A percentile compares a stretch with the other conserved stretches of the same genome.
These are phyloP conservation scores for Colletotrichum sp. DNA, from an alignment of 2,329 filamentous ascomycete species.

Conservation along the genomic window DNA sequence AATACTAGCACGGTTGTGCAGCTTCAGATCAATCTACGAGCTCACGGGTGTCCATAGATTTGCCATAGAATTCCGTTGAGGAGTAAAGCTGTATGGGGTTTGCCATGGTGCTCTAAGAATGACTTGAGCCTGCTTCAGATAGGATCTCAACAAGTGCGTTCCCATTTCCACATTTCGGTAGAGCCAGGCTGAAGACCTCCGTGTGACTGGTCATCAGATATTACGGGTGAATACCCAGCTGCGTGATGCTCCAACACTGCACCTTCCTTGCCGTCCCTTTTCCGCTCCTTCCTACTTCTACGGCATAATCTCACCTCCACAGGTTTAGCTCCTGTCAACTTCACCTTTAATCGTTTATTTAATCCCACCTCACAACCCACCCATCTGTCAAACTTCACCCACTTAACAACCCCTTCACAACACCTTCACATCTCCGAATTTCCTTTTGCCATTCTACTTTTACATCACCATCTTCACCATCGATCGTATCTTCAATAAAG, in stretches of 20 bases:
- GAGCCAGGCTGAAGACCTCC: not conserved
- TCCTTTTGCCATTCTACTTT: not conserved
- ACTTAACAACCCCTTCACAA: not conserved
- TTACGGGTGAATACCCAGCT: not conserved
- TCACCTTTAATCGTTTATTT: not conserved
- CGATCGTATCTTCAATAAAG: not conserved
- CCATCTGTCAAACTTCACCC: not conserved
- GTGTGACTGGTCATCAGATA: not conserved
- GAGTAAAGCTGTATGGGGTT: not conserved
- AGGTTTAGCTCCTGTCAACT: not conserved
- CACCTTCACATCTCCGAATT: not conserved
- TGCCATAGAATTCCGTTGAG: not conserved
- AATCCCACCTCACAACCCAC: not conserved
- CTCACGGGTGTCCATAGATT: not conserved
- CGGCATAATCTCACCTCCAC: not conserved
- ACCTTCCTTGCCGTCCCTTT: not conserved
- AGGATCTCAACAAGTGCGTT: not conserved
- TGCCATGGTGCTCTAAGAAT: not conserved
- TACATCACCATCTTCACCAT: not conserved
- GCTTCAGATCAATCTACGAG: not conserved
- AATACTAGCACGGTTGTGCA: not conserved
- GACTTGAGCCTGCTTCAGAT: too few relatives aligned
- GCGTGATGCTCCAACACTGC: not conserved
- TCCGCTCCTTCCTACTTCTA: not conserved
- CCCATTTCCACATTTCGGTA: not conserved